Base-by-base conservation (phyloP, 345 rosid genomes). In the Bruguiera parviflora region DNA sequence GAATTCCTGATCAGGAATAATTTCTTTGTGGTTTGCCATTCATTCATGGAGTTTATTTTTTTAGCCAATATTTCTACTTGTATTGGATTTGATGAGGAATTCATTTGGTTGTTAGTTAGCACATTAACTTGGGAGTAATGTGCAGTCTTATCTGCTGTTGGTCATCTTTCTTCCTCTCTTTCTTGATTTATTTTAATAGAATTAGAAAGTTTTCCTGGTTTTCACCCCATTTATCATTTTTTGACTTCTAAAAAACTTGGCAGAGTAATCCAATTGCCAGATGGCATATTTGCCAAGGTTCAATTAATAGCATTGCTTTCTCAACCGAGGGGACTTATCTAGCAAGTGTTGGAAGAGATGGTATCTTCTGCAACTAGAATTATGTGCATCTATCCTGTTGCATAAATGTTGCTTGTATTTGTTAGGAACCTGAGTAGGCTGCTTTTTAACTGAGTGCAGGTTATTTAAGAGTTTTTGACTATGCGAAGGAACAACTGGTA, bases 311-410 rank as follows among this genome's bases (percentile, higher is more conserved):
- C 84, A 79, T 96, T 67, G 80, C 89, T 65, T 92, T 96, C 87
- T 96, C 99, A 31, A 65, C 71, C 53, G 99, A 92, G 55, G 98
- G 97, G 69, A 21, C 88, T 74, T 81, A 88, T 83, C 80, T 96
- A 68, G 97, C 99, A 25, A 84, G 92, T 67, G 90, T 90, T 83
- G 99, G 99, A 86, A 87, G 99, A 89, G 99, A 96, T 83, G 99
- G 99, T 96, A 76, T 58, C 31, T 61, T 60, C n/a, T 74, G 63
- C 32, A 60, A 39, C 52, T 24, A 3, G 18, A 58, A 16, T 47
- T 31, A 27, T 63, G 35, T 32, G 25, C 21, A 61, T 61, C 5
- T 56, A 51, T 11, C 52, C 25, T 52, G 57, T 25, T 58, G 72
- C 16, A 24, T 33, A 6, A 46, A 6, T 39, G 22, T 33, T 62